phyloP scores from a whole-genome alignment of 2,329 filamentous ascomycete species.

The Emmonsiellopsis sp. region DNA sequence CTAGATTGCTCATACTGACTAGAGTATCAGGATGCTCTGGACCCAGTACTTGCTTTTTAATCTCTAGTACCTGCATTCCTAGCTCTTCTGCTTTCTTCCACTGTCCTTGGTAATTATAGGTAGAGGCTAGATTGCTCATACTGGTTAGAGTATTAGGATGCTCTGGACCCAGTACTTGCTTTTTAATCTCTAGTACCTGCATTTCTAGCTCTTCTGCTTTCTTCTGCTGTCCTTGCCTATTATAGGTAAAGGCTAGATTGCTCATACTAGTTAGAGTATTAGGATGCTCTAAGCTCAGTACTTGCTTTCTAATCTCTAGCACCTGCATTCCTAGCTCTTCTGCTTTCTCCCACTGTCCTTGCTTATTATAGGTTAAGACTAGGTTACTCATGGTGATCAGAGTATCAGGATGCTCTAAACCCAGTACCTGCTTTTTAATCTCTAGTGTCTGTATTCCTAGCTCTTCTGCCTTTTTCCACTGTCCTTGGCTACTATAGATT shows the following conservation, averaged over 20 bases:
- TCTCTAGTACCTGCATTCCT: constrained; percentile 11
- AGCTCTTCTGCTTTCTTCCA: constrained; percentile 16
- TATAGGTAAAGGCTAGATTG: background rate
- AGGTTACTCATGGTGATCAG: background rate
- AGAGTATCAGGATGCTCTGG: constrained; percentile 18
- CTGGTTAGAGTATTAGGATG: constrained; percentile 15
- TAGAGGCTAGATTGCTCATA: constrained; percentile 11
- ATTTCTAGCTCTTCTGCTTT: constrained; percentile 5
- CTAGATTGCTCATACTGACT: background rate
- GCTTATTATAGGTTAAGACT: constrained; percentile 14
- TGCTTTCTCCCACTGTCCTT: constrained; percentile 13
- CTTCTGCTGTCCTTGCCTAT: background rate
- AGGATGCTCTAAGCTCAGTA: background rate
- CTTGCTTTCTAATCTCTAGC: background rate
- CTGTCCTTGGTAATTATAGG: constrained; percentile 9
- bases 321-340: background rate
- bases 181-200: constrained; percentile 4
- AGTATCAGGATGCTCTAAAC: background rate
- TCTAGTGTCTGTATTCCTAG: constrained; percentile 13
- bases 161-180: constrained; percentile 9
- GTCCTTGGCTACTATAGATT: constrained; percentile 4
- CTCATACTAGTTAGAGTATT: background rate
- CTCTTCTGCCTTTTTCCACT: constrained; percentile 15
- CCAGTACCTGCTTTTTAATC: constrained; percentile 10
- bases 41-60: constrained; percentile 12